Evolutionary conservation across 169 alveolate genomes (phyloP), one percentile per base, ranked within the genome.

Genomic region (Eimeria nieschulzi): DNA sequence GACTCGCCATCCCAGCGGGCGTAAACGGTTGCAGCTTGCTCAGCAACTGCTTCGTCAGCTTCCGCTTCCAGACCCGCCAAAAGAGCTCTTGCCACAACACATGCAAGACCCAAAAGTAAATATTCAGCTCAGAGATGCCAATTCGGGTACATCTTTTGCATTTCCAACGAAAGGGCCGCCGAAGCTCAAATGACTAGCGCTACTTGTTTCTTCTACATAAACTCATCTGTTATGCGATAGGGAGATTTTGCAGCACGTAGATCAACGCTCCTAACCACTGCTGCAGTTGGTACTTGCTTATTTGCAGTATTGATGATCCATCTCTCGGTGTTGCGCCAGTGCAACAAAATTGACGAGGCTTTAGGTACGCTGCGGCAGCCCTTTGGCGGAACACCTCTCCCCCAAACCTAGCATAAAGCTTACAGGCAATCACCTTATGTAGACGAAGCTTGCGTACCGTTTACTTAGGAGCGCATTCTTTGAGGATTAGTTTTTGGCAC

Each of bases 41-140:
- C 76, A 66, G 39, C 68, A 59, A 19, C 76, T 66, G 51, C 76
- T 66, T n/a, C 76, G 21, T n/a, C 76, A 66, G 76, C 76, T 19
- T n/a, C 46, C 26, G 12, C 76, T 21, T 13, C 76, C 76, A 10
- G 17, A n/a, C 7, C 46, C 21, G 46, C 76, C 76, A 9, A 15
- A 15, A 15, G 26, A 66, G 15, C 46, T 66, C 46, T 19, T 2
- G 17, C 76, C 76, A 9, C 76, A 66, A 39, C 6, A 13, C 46
- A 17, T 66, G 76, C 76, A 66, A 26, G 76, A 66, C 76, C 76
- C 76, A n/a, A 66, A n/a, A 26, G 76, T 23, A 26, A 66, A 66
- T 9, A 66, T 21, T 19, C 76, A 66, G 39, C 46, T 66, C 46
- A 66, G 17, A 21, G 76, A 66, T 23, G 21, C 76, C 46, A 66